Evolutionary conservation across 2,329 filamentous ascomycete species (phyloP).

Genomic region (Berkeleyomyces rouxiae): DNA sequence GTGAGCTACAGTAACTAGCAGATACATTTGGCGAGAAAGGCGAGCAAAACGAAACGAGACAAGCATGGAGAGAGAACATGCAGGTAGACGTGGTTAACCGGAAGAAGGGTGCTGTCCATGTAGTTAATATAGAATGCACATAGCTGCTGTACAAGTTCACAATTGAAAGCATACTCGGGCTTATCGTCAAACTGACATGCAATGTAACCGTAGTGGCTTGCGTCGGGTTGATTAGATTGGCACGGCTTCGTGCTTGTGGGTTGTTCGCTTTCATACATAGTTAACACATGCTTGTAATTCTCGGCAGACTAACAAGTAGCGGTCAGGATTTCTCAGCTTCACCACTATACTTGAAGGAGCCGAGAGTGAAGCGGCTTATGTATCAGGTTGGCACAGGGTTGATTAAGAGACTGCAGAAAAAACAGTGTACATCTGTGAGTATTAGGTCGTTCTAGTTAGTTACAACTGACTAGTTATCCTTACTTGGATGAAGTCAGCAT

Average conservation of each 20-base stretch:
- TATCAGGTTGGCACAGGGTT: not conserved
- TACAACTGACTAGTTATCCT: no score
- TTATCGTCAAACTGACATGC: not conserved
- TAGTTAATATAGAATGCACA: no score
- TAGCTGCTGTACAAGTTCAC: no score
- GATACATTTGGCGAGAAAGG: not conserved
- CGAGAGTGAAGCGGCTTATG: not conserved
- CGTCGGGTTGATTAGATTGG: not conserved
- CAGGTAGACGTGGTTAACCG: no score
- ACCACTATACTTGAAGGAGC: not conserved
- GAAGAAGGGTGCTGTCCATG: no score
- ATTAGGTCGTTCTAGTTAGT: no score
- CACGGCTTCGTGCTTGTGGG: not conserved
- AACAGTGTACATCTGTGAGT: not conserved
- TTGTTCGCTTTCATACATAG: not conserved
- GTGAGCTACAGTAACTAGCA: not conserved
- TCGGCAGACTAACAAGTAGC: not conserved
- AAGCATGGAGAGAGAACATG: not conserved
- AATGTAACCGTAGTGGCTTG: not conserved
- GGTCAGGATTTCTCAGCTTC: not conserved
- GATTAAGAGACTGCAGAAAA: not conserved
- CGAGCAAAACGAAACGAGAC: not conserved
- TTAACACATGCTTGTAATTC: not conserved
- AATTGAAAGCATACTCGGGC: not conserved
- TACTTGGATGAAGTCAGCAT: no score